Evolutionary conservation across 495 filamentous ascomycete genomes (phyloP).

Genomic region (Penicillium paxilli): DNA sequence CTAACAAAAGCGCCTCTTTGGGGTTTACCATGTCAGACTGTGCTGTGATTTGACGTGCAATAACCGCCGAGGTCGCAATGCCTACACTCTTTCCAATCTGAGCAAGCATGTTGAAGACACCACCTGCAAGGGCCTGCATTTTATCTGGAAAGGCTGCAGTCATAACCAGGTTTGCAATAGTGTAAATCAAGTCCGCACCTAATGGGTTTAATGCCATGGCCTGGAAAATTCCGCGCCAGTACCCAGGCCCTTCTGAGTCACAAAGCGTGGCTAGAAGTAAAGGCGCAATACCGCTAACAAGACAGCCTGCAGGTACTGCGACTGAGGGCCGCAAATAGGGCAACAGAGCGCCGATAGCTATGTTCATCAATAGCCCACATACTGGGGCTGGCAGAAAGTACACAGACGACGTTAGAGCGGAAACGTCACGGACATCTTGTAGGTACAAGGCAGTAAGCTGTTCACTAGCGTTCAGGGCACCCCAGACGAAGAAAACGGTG

Average conservation of each 20-base stretch:
- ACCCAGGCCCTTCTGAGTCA: slow-evolving; percentile 36
- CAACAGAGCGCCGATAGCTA: slow-evolving; percentile 46
- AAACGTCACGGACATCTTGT: slow-evolving; percentile 26
- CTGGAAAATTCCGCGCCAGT: slow-evolving; percentile 49
- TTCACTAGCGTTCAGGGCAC: slow-evolving; percentile 38
- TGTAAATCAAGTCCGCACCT: slow-evolving; percentile 51
- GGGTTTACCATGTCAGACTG: slow-evolving; percentile 19
- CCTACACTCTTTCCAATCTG: slow-evolving; percentile 57
- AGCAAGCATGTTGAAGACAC: slow-evolving; percentile 56
- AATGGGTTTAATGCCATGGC: slow-evolving; percentile 44
- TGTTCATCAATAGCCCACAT: slow-evolving; percentile 35
- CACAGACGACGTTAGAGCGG: slow-evolving; percentile 38
- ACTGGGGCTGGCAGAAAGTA: slow-evolving; percentile 51
- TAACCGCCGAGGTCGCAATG: slow-evolving; percentile 47
- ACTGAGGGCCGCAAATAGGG: slow-evolving; percentile 38
- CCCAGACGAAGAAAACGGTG: slow-evolving; percentile 41
- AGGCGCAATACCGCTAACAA: slow-evolving; percentile 38
- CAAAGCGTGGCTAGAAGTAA: slow-evolving; percentile 39
- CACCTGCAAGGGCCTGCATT: slow-evolving; percentile 55
- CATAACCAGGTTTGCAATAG: slow-evolving; percentile 54
- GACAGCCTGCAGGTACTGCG: slow-evolving; percentile 33
- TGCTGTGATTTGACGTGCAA: slow-evolving; percentile 44
- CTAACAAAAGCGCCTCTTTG: slow-evolving; percentile 34
- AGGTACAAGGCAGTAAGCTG: slow-evolving; percentile 14
- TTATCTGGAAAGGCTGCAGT: slow-evolving; percentile 48